phyloP scores from a whole-genome alignment of 2,329 filamentous ascomycete species.

The Chrysosporium keratinophilum region DNA sequence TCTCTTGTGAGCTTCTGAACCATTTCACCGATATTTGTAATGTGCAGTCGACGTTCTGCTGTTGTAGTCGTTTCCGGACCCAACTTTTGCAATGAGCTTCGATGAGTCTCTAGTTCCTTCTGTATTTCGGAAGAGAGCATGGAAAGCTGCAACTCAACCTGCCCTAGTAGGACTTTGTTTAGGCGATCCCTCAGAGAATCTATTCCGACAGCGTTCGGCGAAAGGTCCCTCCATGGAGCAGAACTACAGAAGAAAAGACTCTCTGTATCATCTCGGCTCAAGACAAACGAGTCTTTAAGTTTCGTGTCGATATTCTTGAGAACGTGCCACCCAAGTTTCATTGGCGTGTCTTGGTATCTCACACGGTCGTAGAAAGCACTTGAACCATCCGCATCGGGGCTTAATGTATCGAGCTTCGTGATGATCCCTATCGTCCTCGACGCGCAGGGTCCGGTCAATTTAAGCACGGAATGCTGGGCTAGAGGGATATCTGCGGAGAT shows the following conservation, averaged over 20 bases:
- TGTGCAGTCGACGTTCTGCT: conserved; percentile 16
- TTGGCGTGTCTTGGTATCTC: conserved; percentile 32
- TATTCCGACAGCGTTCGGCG: conserved; percentile 24
- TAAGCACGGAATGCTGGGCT: conserved; percentile 35
- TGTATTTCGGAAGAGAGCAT: conserved; percentile 31
- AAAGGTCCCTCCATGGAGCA: conserved; percentile 23
- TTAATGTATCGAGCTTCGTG: conserved; percentile 38
- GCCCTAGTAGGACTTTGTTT: conserved; percentile 25
- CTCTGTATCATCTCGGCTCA: conserved; percentile 25
- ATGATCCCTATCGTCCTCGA: conserved; percentile 38
- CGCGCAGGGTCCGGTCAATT: conserved; percentile 26
- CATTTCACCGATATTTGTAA: conserved; percentile 18
- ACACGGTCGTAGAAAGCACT: conserved; percentile 28
- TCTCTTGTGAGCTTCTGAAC: conserved; percentile 20
- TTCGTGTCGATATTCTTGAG: conserved; percentile 38
- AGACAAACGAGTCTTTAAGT: conserved; percentile 17
- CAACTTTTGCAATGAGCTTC: conserved; percentile 21
- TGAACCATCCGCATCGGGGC: conserved; percentile 29
- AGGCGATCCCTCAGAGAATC: conserved; percentile 24
- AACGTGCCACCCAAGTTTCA: conserved; percentile 43
- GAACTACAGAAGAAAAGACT: conserved; percentile 25
- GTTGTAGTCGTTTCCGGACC: conserved; percentile 20
- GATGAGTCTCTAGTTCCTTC: conserved; percentile 27
- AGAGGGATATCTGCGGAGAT: conserved; percentile 37
- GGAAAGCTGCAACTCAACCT: conserved; percentile 29